Percentiles rank a stretch among this genome's conserved stretches.
These are phyloP conservation scores for Phytophthora vignae DNA, from an alignment of 352 stramenopile genomes.

Conservation along the genomic window DNA sequence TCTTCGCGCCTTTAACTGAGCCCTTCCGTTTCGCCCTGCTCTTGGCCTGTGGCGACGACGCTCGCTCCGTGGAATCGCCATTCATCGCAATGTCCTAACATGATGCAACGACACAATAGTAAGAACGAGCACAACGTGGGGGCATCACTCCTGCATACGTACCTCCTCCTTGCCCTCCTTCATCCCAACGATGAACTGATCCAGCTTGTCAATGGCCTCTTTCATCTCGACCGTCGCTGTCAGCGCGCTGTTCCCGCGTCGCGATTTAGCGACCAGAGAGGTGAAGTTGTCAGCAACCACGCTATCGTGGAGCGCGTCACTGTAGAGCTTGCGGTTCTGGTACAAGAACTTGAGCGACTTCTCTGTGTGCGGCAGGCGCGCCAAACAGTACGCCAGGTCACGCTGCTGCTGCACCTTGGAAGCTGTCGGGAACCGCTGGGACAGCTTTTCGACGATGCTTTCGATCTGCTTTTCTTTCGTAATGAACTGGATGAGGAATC, in stretches of 20 bases:
- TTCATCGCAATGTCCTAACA: conserved; percentile 32
- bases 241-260: conserved; percentile 47
- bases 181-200: conserved; percentile 57
- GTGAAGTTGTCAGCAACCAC: conserved; percentile 93
- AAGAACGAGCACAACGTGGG: not conserved
- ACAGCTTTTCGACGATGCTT: conserved; percentile 93
- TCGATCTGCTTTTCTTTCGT: conserved; percentile 95
- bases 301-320: conserved; percentile 92
- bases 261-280: conserved; percentile 74
- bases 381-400: conserved; percentile 96
- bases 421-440: conserved; percentile 93
- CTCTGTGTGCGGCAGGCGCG: conserved; percentile 93
- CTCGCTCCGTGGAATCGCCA: conserved; percentile 30
- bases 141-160: not conserved
- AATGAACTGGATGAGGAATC: conserved; percentile 98
- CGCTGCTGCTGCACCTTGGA: conserved; percentile 67
- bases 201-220: conserved; percentile 76
- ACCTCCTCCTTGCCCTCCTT: conserved; percentile 70
- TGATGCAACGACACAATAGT: not conserved
- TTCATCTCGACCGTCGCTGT: conserved; percentile 72
- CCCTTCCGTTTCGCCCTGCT: conserved; percentile 35
- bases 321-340: conserved; percentile 91
- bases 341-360: conserved; percentile 94
- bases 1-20: conserved; percentile 34
- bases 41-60: conserved; percentile 44